phyloP scores from a whole-genome alignment of 164 flowering plant species.

The Vitis vinifera region ASM3070453v1 NC_081814.1:6860001-6860500 shows the following conservation, averaged over 20 bases:
- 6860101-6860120: too few relatives aligned
- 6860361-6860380: conserved; percentile 48
- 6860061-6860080: too few relatives aligned
- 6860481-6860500: neutral
- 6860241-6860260: neutral
- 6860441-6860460: neutral
- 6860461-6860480: neutral
- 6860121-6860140: too few relatives aligned
- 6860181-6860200: too few relatives aligned
- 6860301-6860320: conserved; percentile 51
- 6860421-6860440: neutral
- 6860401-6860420: neutral
- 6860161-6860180: too few relatives aligned
- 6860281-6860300: conserved; percentile 35
- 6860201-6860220: neutral
- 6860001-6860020: too few relatives aligned
- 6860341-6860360: conserved; percentile 72
- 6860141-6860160: too few relatives aligned
- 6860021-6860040: too few relatives aligned
- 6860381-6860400: conserved; percentile 27
- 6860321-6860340: conserved; percentile 64
- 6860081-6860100: too few relatives aligned
- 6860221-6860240: neutral
- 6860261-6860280: neutral
- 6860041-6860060: too few relatives aligned